Evolutionary conservation across 768 basidiomycete species (phyloP).

Genomic region (Leccinum fibrillosum): DNA sequence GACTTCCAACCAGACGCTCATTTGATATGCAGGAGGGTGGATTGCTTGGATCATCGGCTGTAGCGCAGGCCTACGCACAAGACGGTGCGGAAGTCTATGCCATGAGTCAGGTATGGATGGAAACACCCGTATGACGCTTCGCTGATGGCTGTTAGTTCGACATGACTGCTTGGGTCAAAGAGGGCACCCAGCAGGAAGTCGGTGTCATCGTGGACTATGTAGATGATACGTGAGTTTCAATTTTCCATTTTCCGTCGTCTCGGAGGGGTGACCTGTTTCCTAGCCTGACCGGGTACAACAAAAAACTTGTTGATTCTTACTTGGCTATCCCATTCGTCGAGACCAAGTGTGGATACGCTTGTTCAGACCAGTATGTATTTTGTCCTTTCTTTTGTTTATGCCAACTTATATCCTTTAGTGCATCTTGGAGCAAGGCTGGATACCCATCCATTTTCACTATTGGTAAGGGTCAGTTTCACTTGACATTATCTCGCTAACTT

Average conservation of each 20-base stretch:
- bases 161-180: constrained; percentile 94
- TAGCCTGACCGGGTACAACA: constrained; percentile 81
- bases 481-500: background rate
- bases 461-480: constrained; percentile 27
- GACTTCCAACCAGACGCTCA: background rate
- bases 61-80: constrained; percentile 70
- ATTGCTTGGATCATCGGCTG: constrained; percentile 85
- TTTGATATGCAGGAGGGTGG: constrained; percentile 57
- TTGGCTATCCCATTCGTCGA: constrained; percentile 77
- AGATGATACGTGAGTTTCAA: constrained; percentile 49
- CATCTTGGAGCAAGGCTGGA: constrained; percentile 84
- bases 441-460: constrained; percentile 85
- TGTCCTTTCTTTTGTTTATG: constrained; percentile 17
- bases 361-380: constrained; percentile 80
- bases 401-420: constrained; percentile 35
- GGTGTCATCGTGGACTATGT: constrained; percentile 85
- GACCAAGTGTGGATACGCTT: constrained; percentile 92
- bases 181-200: constrained; percentile 72
- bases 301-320: constrained; percentile 68
- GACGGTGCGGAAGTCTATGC: constrained; percentile 20
- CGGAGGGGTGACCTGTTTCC: constrained; percentile 7
- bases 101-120: constrained; percentile 30
- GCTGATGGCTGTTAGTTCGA: constrained; percentile 61
- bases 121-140: background rate
- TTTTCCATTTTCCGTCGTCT: constrained; percentile 20